Conservation (phyloP, 2,329 filamentous ascomycete species). For the Cladophialophora bantiana region DNA sequence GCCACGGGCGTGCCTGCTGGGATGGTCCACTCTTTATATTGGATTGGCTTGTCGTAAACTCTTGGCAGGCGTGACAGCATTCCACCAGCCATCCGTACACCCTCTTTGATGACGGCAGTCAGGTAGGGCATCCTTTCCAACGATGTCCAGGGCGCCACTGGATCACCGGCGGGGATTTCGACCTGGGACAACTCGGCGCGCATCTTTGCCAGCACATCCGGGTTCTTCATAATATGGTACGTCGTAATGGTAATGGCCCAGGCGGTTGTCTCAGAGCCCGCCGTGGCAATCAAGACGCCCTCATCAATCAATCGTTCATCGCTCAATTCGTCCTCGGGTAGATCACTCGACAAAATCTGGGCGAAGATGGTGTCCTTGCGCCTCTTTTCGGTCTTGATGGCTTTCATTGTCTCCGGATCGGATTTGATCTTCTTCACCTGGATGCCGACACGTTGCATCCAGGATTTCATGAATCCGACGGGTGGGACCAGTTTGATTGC, state of each 20-base stretch:
- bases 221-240: slow-evolving; percentile 35
- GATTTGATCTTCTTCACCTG: slow-evolving; percentile 35
- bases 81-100: slow-evolving; percentile 41
- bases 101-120: slow-evolving; percentile 44
- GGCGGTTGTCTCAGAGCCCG: slow-evolving; percentile 36
- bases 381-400: slow-evolving; percentile 31
- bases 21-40: slow-evolving; percentile 45
- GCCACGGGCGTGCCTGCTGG: slow-evolving; percentile 44
- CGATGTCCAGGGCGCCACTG: slow-evolving; percentile 33
- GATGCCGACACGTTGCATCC: slow-evolving; percentile 34
- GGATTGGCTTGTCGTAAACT: slow-evolving; percentile 39
- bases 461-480: slow-evolving; percentile 34
- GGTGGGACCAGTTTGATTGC: slow-evolving; percentile 29
- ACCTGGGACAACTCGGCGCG: slow-evolving; percentile 28
- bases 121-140: slow-evolving; percentile 44
- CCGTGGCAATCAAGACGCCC: slow-evolving; percentile 42
- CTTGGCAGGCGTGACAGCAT: slow-evolving; percentile 37
- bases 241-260: slow-evolving; percentile 36
- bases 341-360: slow-evolving; percentile 33
- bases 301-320: slow-evolving; percentile 44
- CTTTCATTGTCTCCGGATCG: slow-evolving; percentile 31
- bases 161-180: slow-evolving; percentile 21
- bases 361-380: slow-evolving; percentile 38
- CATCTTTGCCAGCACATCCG: slow-evolving; percentile 21
- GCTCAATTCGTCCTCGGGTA: slow-evolving; percentile 39